Evolutionary conservation across 73 alveolate species (phyloP).

Genomic region (Urostyla sp.): DNA sequence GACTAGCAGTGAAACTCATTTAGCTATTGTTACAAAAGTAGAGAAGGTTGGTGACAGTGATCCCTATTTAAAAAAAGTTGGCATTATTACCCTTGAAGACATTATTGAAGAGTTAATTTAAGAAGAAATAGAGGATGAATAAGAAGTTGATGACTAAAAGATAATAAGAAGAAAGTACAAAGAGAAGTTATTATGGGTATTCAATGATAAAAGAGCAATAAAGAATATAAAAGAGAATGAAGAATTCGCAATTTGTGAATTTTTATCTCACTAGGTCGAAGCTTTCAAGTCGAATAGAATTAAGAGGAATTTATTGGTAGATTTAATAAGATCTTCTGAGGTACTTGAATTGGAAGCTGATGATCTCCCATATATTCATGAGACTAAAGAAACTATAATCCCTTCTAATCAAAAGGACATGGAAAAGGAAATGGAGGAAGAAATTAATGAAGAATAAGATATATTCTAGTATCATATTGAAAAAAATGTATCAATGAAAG

Average conservation of each 20-base stretch:
- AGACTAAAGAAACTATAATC: not conserved
- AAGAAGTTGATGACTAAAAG: conserved; percentile 56
- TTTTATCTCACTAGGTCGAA: not conserved
- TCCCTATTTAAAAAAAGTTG: conserved; percentile 57
- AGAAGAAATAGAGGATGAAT: conserved; percentile 89
- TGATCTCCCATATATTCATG: not conserved
- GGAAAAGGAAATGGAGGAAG: too few species aligned
- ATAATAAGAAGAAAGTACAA: not conserved
- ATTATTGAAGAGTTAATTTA: conserved; percentile 88
- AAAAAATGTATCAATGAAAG: too few species aligned
- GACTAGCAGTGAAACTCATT: conserved; percentile 83
- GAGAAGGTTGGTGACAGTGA: conserved; percentile 62
- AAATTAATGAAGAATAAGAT: too few species aligned
- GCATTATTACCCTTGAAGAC: conserved; percentile 90
- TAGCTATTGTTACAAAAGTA: conserved; percentile 85
- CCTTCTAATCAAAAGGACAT: too few species aligned
- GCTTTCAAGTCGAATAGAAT: not conserved
- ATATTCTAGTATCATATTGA: too few species aligned
- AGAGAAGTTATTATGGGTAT: conserved; percentile 20
- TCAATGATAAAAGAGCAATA: conserved; percentile 20
- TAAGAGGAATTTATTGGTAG: not conserved
- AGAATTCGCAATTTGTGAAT: conserved; percentile 21
- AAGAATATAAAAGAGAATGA: conserved; percentile 6
- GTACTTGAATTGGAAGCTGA: conserved; percentile 31
- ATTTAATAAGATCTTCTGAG: not conserved